Evolutionary conservation across 2,329 filamentous ascomycete genomes (phyloP), one percentile per base, ranked within the genome.

Genomic region (Passalora sequoiae): DNA sequence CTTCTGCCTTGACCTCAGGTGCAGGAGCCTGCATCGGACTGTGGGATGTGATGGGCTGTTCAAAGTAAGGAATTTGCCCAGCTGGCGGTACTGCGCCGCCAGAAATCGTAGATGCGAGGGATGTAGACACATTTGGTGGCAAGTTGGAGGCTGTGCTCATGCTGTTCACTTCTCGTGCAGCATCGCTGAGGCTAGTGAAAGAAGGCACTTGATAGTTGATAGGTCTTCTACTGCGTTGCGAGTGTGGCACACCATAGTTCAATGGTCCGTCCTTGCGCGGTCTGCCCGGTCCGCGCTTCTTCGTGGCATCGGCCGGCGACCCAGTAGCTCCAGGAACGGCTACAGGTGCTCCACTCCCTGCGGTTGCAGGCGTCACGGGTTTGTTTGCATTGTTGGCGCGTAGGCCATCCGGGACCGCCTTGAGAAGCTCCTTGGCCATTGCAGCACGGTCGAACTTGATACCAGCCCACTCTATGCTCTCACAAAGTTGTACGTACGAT

Each of bases 401-500:
- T 16, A 50, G 29, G 10, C 45, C 52, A 21, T 73, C 67, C 8
- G 72, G 68, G 0, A 72, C 66, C 19, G 67, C 66, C 28, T 61
- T 58, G 5, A 76, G 64, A 12, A 81, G 58, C 47, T 67, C 69
- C 49, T 72, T 68, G 8, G 77, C 77, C 51, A 81, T 74, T 0
- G 66, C 61, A 4, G 73, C 69, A 41, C 75, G 66, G 49, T 79
- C 72, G 24, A 80, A 64, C 22, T 59, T 64, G 12, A 77, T 61
- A 0, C 71, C 73, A 51, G 66, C 66, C 1, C 52, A 56, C 48
- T 81, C 77, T 4, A 80, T 59, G 33, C 66, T 64, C 46, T 75
- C 69, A 53, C 77, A 81, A 2, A 80, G 60, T 38, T 75, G 67
- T 46, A 72, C 69, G 49, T 80, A 80, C 2, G 69, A 75, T 2